Evolutionary conservation across 139 green algal species (phyloP).

Genomic region (Ulvella scutata): DNA sequence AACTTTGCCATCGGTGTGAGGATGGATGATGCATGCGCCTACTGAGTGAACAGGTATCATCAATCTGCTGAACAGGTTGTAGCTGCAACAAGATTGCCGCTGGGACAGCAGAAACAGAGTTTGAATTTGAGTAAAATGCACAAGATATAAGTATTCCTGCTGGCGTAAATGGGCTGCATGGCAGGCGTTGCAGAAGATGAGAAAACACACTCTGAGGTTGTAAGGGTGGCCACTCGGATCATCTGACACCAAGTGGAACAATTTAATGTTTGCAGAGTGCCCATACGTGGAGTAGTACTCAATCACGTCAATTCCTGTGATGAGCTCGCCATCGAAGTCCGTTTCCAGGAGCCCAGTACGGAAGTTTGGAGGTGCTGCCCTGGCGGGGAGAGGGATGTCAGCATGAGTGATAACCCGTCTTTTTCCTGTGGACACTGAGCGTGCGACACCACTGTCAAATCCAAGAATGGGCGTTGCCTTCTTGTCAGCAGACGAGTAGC

Average conservation of each 20-base stretch:
- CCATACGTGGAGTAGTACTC: slow-evolving; percentile 31
- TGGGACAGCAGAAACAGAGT: neutral
- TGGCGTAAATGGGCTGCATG: slow-evolving; percentile 27
- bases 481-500: too few relatives aligned
- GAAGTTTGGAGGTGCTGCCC: neutral
- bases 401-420: neutral
- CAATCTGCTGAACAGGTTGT: too few relatives aligned
- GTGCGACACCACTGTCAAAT: neutral
- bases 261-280: slow-evolving; percentile 24
- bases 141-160: slow-evolving; percentile 25
- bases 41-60: too few relatives aligned
- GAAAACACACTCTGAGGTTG: slow-evolving; percentile 19
- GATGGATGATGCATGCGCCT: too few relatives aligned
- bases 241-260: slow-evolving; percentile 29
- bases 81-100: too few relatives aligned
- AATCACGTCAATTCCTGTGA: slow-evolving; percentile 29
- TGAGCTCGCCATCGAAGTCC: neutral
- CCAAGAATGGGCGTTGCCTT: neutral
- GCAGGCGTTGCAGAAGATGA: slow-evolving; percentile 12
- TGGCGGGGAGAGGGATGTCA: neutral
- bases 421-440: too few relatives aligned
- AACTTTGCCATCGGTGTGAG: too few relatives aligned
- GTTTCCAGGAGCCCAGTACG: neutral
- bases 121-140: neutral
- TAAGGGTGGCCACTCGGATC: slow-evolving; percentile 22